Evolutionary conservation across 768 basidiomycete species (phyloP).

Genomic region (Leucosporidium scottii): DNA sequence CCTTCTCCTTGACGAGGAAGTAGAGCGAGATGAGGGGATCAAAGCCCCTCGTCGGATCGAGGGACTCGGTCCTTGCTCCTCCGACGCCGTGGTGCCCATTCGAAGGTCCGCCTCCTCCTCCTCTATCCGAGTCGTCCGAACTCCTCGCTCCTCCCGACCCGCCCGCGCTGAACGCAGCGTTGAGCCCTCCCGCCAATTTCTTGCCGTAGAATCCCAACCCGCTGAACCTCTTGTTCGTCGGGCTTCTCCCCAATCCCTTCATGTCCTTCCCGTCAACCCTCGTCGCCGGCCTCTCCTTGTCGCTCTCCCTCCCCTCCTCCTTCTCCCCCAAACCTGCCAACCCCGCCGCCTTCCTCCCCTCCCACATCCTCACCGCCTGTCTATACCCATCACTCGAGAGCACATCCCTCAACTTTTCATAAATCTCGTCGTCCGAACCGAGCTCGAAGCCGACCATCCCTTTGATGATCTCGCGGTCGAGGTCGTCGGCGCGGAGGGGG

Average conservation of each 20-base stretch:
- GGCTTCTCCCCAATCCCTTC: slow-evolving; percentile 38
- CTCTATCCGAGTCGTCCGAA: not conserved
- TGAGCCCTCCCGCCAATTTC: slow-evolving; percentile 52
- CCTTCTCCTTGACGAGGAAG: slow-evolving; percentile 88
- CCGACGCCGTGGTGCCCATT: slow-evolving; percentile 6
- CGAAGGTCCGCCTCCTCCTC: not conserved
- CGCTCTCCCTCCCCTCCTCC: not conserved
- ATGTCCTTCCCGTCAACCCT: slow-evolving; percentile 26
- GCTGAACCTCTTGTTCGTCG: slow-evolving; percentile 71
- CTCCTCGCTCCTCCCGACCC: not conserved
- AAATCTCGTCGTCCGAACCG: slow-evolving; percentile 78
- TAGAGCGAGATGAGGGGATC: slow-evolving; percentile 95
- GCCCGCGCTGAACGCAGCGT: slow-evolving; percentile 21
- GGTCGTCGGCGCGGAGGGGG: slow-evolving; percentile 77
- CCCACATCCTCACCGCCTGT: slow-evolving; percentile 68
- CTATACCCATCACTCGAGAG: slow-evolving; percentile 71
- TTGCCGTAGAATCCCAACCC: slow-evolving; percentile 88
- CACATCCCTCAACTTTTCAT: slow-evolving; percentile 61
- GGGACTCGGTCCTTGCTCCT: slow-evolving; percentile 35
- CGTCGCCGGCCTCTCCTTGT: slow-evolving; percentile 22
- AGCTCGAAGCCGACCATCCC: slow-evolving; percentile 98
- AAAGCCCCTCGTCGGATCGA: slow-evolving; percentile 84
- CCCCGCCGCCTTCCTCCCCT: slow-evolving; percentile 44
- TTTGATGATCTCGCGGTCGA: slow-evolving; percentile 75
- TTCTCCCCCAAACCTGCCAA: not conserved